A percentile compares a stretch with the other conserved stretches of the same genome.
Evolutionary conservation across 163 green algal species (phyloP).

Genomic region (Chloromonas sp.): DNA sequence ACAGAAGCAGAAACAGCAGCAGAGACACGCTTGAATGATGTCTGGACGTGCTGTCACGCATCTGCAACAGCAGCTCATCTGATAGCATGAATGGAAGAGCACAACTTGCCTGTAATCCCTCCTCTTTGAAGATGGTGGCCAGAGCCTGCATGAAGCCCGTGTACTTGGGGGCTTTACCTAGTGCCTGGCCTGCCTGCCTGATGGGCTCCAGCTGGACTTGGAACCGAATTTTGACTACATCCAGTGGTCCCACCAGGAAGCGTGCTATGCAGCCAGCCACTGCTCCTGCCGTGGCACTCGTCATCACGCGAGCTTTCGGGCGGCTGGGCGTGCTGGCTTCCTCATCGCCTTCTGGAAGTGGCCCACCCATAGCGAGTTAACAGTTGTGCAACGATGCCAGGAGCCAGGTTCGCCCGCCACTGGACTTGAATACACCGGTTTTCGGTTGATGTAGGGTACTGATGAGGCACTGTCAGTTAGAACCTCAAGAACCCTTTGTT

Average conservation of each 20-base stretch:
- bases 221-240: conserved; percentile 98
- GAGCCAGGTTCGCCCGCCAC: no score
- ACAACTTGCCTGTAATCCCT: conserved; percentile 71
- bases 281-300: conserved; percentile 67
- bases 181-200: neutral
- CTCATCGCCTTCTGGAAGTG: no score
- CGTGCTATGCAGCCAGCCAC: conserved; percentile 76
- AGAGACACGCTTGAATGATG: neutral
- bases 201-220: conserved; percentile 89
- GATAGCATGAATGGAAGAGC: neutral
- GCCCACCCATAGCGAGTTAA: no score
- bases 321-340: no score
- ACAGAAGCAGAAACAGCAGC: neutral
- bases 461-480: no score
- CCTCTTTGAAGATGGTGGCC: conserved; percentile 78
- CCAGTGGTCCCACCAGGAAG: conserved; percentile 83
- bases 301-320: conserved; percentile 13
- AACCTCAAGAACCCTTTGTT: no score
- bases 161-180: conserved; percentile 71
- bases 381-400: no score
- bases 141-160: conserved; percentile 81
- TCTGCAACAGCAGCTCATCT: no score
- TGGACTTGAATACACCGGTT: no score
- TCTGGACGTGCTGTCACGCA: no score
- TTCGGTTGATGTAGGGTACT: no score